Conservation (phyloP, 225 moss, liverwort and hornwort species). For the Marchantia paleacea region DNA sequence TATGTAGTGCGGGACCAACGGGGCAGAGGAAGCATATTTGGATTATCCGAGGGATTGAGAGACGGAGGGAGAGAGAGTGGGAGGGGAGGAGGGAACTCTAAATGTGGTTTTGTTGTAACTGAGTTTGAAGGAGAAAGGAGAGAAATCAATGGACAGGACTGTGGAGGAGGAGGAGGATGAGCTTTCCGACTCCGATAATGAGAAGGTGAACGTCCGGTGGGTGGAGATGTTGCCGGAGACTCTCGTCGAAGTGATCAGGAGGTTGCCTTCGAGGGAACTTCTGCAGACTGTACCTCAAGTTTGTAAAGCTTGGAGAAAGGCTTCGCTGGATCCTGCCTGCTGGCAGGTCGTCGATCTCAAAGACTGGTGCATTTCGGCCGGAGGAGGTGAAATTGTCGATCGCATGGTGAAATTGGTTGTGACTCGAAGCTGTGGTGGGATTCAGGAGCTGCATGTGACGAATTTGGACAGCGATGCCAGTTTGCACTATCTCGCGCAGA, state of each 20-base stretch:
- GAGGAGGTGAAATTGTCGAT: constrained; percentile 12
- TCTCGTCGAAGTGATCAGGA: constrained; percentile 25
- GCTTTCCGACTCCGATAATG: constrained; percentile 3
- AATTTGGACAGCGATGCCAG: constrained; percentile 23
- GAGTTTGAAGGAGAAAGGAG: constrained; percentile 10
- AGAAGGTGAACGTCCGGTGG: constrained; percentile 6
- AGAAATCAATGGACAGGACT: constrained; percentile 7
- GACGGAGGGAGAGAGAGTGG: neutral
- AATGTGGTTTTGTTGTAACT: constrained; percentile 16
- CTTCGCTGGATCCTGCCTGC: constrained; percentile 22
- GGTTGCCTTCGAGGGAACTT: constrained; percentile 23
- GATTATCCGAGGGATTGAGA: neutral
- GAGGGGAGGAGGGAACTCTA: neutral
- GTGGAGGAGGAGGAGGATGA: neutral
- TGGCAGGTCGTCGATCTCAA: constrained; percentile 25
- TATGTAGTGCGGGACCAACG: too few relatives aligned
- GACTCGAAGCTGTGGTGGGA: constrained; percentile 13
- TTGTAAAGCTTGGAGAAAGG: constrained; percentile 29
- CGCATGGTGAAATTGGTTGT: constrained; percentile 23
- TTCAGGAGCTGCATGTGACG: constrained; percentile 22
- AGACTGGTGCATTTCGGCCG: neutral
- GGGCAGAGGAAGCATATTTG: too few relatives aligned
- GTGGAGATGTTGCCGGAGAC: constrained; percentile 28
- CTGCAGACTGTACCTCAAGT: constrained; percentile 23
- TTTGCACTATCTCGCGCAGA: constrained; percentile 18